Conservation (phyloP, 805 yeast genomes). For the Ogataea nakhonphanomensis region DNA sequence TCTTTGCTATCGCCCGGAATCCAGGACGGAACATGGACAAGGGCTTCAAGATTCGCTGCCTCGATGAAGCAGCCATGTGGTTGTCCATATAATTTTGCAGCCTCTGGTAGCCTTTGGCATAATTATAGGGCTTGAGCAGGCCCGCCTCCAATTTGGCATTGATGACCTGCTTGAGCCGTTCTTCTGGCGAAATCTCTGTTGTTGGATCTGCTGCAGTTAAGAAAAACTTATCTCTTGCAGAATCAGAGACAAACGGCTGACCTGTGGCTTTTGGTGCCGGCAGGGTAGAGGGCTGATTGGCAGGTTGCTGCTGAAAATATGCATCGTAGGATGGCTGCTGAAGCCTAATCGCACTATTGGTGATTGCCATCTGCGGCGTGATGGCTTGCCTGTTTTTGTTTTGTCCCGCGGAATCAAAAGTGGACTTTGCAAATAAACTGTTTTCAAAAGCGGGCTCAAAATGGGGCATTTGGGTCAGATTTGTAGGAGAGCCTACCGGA, state of each 20-base stretch:
- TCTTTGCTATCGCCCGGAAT: conserved; percentile 86
- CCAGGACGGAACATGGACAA: conserved; percentile 86
- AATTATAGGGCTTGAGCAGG: conserved; percentile 83
- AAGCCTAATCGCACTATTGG: conserved; percentile 14
- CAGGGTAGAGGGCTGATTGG: conserved; percentile 1
- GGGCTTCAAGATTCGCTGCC: conserved; percentile 84
- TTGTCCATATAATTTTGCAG: conserved; percentile 89
- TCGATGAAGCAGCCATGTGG: conserved; percentile 79
- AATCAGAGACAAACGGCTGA: conserved; percentile 49
- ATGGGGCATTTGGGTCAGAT: conserved; percentile 11
- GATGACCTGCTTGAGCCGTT: conserved; percentile 86
- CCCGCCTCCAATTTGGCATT: conserved; percentile 95
- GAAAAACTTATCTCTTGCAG: conserved; percentile 90
- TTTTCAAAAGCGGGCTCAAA: conserved; percentile 17
- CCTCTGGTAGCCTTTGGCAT: conserved; percentile 90
- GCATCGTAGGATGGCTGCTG: conserved; percentile 10
- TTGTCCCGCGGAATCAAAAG: conserved; percentile 7
- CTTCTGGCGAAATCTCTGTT: conserved; percentile 90
- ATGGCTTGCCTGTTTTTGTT: neutral
- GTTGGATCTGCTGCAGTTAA: conserved; percentile 97
- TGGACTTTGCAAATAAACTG: conserved; percentile 10
- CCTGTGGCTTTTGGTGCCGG: conserved; percentile 5
- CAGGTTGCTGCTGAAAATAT: conserved; percentile 5
- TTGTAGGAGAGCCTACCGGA: conserved; percentile 14
- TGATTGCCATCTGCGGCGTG: conserved; percentile 18